These are phyloP conservation scores for Kalmanozyma brasiliensis DNA, from an alignment of 1,284 basidiomycete species.

Conservation along the genomic window DNA sequence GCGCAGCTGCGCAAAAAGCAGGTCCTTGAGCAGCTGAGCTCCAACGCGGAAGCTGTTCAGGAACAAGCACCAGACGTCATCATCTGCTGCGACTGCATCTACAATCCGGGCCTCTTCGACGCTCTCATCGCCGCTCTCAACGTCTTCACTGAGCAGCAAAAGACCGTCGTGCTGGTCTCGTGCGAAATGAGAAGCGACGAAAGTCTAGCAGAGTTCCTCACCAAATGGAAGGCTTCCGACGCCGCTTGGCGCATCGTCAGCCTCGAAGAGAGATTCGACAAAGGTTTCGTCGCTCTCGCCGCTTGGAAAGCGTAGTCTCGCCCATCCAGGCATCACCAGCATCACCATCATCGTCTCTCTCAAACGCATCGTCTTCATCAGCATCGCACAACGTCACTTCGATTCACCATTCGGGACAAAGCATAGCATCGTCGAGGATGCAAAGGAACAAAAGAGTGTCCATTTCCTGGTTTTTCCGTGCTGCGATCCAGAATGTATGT, in stretches of 20 bases:
- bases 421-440: conserved; percentile 7
- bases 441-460: conserved; percentile 5
- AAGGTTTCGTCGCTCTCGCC: conserved; percentile 41
- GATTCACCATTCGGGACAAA: too few species aligned
- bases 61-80: conserved; percentile 38
- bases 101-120: conserved; percentile 58
- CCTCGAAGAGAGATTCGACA: conserved; percentile 42
- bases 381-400: conserved; percentile 2
- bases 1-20: conserved; percentile 18
- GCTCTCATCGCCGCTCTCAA: conserved; percentile 56
- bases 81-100: conserved; percentile 60
- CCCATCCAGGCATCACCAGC: not conserved
- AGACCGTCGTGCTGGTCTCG: conserved; percentile 51
- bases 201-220: conserved; percentile 45
- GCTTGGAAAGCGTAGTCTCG: conserved; percentile 34
- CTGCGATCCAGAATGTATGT: conserved; percentile 3
- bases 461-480: conserved; percentile 5
- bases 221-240: conserved; percentile 37
- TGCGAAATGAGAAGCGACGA: conserved; percentile 59
- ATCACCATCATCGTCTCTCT: not conserved
- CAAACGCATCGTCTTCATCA: not conserved
- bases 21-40: conserved; percentile 25
- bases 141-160: conserved; percentile 33
- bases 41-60: not conserved
- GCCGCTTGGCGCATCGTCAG: conserved; percentile 32